These are phyloP conservation scores for Fusarium buharicum DNA, from an alignment of 2,329 filamentous ascomycete genomes.

Conservation along the genomic window DNA sequence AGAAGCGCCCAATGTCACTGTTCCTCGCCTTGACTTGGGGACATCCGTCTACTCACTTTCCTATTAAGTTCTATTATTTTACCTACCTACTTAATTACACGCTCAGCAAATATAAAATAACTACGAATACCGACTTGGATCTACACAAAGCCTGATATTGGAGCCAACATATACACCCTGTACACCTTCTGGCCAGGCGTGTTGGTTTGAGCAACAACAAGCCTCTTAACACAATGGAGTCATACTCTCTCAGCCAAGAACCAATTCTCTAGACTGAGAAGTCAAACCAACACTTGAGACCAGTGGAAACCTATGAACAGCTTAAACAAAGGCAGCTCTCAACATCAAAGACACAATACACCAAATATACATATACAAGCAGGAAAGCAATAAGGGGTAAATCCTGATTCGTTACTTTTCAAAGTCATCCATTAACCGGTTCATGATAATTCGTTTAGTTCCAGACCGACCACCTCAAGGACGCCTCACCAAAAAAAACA, in stretches of 20 bases:
- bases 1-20: background rate
- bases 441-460: conserved; percentile 41
- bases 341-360: background rate
- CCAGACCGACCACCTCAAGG: conserved; percentile 39
- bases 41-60: no score
- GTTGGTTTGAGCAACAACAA: no score
- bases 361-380: background rate
- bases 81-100: background rate
- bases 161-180: no score
- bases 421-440: conserved; percentile 24
- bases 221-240: no score
- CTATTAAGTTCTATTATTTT: no score
- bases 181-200: no score
- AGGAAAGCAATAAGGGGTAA: background rate
- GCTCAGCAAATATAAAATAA: no score
- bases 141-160: no score
- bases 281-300: no score
- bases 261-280: no score
- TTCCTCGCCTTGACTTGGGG: background rate
- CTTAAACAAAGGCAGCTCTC: background rate
- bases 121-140: no score
- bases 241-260: no score
- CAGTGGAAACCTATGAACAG: background rate
- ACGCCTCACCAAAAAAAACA: conserved; percentile 41
- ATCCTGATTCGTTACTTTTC: conserved; percentile 36